Conservation (phyloP, 306 rosid species). For the Abrus pulchellus region DNA sequence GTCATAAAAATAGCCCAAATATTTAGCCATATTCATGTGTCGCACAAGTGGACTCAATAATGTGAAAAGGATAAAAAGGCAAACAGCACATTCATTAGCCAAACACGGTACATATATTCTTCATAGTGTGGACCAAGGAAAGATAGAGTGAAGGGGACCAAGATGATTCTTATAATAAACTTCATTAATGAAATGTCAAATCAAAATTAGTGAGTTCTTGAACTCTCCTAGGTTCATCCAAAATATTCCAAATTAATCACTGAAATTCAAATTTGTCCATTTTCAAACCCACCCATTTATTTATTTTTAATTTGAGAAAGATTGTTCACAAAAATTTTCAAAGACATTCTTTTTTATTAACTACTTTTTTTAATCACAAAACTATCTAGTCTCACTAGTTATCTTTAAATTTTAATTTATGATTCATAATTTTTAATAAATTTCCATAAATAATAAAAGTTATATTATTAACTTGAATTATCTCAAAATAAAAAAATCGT, state of each 20-base stretch:
- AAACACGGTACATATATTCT: background rate
- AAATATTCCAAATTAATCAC: background rate
- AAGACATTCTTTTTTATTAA: too few relatives aligned
- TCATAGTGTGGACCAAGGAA: background rate
- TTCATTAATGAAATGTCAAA: background rate
- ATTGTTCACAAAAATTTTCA: too few relatives aligned
- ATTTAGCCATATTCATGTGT: background rate
- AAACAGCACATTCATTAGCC: background rate
- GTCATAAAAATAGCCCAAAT: background rate
- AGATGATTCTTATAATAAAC: background rate
- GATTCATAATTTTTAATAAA: too few relatives aligned
- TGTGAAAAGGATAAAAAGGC: background rate
- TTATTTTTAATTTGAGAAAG: too few relatives aligned
- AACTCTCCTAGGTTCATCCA: background rate
- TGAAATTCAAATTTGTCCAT: background rate
- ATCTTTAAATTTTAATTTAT: too few relatives aligned
- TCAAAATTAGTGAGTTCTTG: background rate
- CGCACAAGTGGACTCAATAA: background rate
- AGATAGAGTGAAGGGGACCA: background rate
- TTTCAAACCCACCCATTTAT: background rate
- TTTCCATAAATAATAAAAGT: too few relatives aligned
- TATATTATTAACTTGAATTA: too few relatives aligned
- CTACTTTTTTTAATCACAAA: too few relatives aligned
- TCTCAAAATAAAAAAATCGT: too few relatives aligned
- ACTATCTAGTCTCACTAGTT: too few relatives aligned